phyloP scores from a whole-genome alignment of 805 yeast genomes.

The Cyberlindnera euphorbiiphila region DNA sequence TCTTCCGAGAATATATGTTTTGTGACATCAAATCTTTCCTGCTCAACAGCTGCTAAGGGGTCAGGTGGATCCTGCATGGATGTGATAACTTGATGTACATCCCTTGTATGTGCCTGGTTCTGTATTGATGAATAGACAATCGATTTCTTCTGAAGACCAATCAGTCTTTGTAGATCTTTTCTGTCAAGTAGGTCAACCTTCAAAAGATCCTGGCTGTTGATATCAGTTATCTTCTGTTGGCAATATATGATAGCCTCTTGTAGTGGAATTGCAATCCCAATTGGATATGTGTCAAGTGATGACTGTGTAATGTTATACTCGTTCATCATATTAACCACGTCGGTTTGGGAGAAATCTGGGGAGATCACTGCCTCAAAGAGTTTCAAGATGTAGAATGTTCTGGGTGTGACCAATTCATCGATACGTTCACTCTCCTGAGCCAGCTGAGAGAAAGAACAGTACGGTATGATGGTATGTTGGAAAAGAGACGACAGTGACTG shows the following conservation, averaged over 20 bases:
- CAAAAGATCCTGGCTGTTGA: slow-evolving; percentile 40
- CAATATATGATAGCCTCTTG: slow-evolving; percentile 57
- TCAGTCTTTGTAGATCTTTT: slow-evolving; percentile 46
- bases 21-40: slow-evolving; percentile 64
- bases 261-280: slow-evolving; percentile 66
- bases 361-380: slow-evolving; percentile 63
- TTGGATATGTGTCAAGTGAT: slow-evolving; percentile 66
- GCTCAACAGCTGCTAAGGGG: slow-evolving; percentile 58
- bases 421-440: slow-evolving; percentile 58
- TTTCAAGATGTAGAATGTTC: slow-evolving; percentile 55
- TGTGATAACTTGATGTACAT: slow-evolving; percentile 38
- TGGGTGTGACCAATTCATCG: slow-evolving; percentile 60
- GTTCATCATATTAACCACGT: slow-evolving; percentile 59
- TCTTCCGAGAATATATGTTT: slow-evolving; percentile 72
- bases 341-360: slow-evolving; percentile 44
- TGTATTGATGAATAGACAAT: not conserved
- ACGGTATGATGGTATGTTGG: slow-evolving; percentile 43
- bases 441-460: slow-evolving; percentile 61
- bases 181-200: slow-evolving; percentile 62
- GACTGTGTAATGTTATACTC: slow-evolving; percentile 48
- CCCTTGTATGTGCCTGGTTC: slow-evolving; percentile 30
- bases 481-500: slow-evolving; percentile 52
- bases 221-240: slow-evolving; percentile 45
- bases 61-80: slow-evolving; percentile 41
- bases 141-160: not conserved